A percentile compares a stretch with the other conserved stretches of the same genome.
phyloP scores from a whole-genome alignment of 129 eudicot genomes.

The Flaveria trinervia region DNA sequence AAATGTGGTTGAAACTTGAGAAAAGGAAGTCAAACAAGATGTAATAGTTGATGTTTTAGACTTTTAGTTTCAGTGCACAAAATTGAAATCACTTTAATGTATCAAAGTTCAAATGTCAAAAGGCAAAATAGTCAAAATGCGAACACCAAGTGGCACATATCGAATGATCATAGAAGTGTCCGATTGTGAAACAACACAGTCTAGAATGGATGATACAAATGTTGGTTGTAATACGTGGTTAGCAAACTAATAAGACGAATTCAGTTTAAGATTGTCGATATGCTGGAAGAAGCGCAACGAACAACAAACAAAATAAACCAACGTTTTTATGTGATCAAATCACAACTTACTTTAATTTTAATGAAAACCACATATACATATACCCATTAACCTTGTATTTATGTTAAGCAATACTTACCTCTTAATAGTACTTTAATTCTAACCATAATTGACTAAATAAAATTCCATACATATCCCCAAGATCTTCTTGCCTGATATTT shows the following conservation, averaged over 20 bases:
- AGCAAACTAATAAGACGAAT: not conserved
- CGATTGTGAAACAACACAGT: not conserved
- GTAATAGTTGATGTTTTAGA: not conserved
- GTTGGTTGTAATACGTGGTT: not conserved
- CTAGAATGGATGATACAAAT: not conserved
- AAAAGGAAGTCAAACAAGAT: not conserved
- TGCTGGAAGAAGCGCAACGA: too few relatives aligned
- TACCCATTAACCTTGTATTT: too few relatives aligned
- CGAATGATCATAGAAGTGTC: not conserved
- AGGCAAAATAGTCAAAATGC: not conserved
- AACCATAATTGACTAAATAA: too few relatives aligned
- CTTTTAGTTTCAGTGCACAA: not conserved
- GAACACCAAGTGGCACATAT: not conserved
- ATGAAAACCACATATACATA: too few relatives aligned
- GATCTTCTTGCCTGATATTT: too few relatives aligned
- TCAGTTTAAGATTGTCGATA: too few relatives aligned
- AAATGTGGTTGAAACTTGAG: not conserved
- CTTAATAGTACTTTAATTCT: too few relatives aligned
- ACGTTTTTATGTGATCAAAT: too few relatives aligned
- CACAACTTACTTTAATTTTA: too few relatives aligned
- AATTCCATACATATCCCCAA: too few relatives aligned
- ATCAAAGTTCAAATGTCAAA: not conserved
- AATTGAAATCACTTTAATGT: not conserved
- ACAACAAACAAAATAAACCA: too few relatives aligned
- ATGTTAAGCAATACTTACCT: too few relatives aligned